phyloP scores from a whole-genome alignment of 305 asterid species.

The Fraxinus platypoda region DNA sequence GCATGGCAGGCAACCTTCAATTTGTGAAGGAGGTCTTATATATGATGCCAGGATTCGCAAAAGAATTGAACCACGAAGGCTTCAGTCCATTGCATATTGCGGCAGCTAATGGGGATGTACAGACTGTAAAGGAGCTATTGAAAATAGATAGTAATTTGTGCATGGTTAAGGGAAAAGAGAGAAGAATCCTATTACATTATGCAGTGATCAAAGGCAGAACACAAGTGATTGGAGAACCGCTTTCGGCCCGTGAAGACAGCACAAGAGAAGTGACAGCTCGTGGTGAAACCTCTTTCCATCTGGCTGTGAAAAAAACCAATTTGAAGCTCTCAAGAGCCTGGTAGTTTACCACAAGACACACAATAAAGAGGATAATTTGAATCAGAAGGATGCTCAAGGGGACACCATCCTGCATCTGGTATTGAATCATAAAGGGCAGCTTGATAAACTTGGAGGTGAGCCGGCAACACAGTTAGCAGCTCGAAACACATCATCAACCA shows the following conservation, averaged over 20 bases:
- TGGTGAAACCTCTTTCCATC: constrained; percentile 28
- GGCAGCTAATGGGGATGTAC: constrained; percentile 40
- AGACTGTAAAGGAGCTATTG: constrained; percentile 45
- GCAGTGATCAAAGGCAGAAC: constrained; percentile 18
- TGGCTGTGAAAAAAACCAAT: constrained; percentile 29
- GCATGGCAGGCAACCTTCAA: constrained; percentile 39
- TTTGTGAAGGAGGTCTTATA: constrained; percentile 33
- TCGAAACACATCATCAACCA: no score
- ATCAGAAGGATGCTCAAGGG: constrained; percentile 30
- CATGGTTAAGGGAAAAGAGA: constrained; percentile 27
- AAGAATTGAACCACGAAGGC: constrained; percentile 46
- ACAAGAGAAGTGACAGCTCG: constrained; percentile 9
- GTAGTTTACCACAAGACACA: constrained; percentile 10
- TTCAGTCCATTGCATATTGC: constrained; percentile 58
- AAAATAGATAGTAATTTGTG: constrained; percentile 39
- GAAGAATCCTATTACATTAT: constrained; percentile 14
- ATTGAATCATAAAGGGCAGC: no score
- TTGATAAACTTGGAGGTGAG: no score
- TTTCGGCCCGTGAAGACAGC: not conserved
- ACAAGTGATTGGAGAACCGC: not conserved
- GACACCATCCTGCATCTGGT: constrained; percentile 37
- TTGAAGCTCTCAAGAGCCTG: constrained; percentile 22
- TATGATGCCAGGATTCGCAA: constrained; percentile 24
- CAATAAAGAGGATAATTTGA: constrained; percentile 21
- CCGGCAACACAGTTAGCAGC: no score